phyloP scores from a whole-genome alignment of 768 basidiomycete species.

The Trametes cubensis region DNA sequence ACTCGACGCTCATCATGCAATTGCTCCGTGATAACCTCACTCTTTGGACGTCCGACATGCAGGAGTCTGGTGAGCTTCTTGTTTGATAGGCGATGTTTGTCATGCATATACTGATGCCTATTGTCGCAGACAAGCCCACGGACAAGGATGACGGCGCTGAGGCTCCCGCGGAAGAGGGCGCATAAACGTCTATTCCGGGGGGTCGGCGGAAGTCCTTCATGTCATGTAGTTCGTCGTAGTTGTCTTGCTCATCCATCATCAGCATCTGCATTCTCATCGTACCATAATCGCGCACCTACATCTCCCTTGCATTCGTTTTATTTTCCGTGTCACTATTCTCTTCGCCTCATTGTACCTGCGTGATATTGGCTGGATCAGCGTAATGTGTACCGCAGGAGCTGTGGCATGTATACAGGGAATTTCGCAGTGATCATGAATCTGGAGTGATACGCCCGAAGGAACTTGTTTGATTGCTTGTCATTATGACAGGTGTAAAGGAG shows the following conservation, averaged over 20 bases:
- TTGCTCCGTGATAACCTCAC: constrained; percentile 96
- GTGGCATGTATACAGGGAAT: constrained; percentile 20
- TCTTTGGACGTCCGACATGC: constrained; percentile 98
- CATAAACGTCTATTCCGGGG: constrained; percentile 12
- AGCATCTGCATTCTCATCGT: constrained; percentile 31
- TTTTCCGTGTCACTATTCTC: constrained; percentile 20
- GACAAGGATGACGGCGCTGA: constrained; percentile 75
- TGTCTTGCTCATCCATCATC: constrained; percentile 29
- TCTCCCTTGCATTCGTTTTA: constrained; percentile 20
- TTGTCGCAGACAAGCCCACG: constrained; percentile 60
- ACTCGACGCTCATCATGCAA: constrained; percentile 97
- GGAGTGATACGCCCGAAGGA: too few species aligned
- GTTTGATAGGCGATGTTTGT: background rate
- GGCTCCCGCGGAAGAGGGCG: constrained; percentile 60
- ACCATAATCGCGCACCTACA: constrained; percentile 31
- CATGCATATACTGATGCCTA: constrained; percentile 12
- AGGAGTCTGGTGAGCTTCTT: constrained; percentile 72
- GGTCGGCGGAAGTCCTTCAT: constrained; percentile 17
- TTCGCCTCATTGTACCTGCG: constrained; percentile 8
- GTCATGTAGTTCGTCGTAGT: constrained; percentile 27
- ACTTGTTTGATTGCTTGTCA: too few species aligned
- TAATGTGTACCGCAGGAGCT: constrained; percentile 6
- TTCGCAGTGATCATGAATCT: constrained; percentile 10
- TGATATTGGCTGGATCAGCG: constrained; percentile 11
- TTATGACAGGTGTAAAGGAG: background rate